Evolutionary conservation across 495 filamentous ascomycete genomes (phyloP), one percentile per base, ranked within the genome.

Genomic region (Sphaerosporella brunnea): DNA sequence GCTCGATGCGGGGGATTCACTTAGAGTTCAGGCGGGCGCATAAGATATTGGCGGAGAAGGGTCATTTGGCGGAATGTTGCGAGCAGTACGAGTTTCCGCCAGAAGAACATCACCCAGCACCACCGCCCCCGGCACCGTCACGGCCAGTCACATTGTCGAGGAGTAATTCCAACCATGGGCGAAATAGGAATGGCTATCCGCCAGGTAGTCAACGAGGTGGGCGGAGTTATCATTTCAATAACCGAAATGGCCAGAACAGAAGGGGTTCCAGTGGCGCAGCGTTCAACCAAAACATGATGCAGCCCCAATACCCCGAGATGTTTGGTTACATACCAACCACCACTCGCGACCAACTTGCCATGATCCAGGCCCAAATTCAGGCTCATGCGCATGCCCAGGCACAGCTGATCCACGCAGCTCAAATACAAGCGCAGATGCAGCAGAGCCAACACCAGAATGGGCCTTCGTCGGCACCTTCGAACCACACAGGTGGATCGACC

Each of bases 21-120:
- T 61, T 82, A 40, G 90, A 97, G 63, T 64, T 97, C 36, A 75
- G 92, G 54, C 73, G 82, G 55, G 92, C 90, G 0, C 95, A 93
- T 63, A 77, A 82, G 48, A 65, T 81, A 37, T 70, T 92, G 16
- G 71, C 81, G 2, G 70, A 84, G 40, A 57, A 51, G 32, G 81
- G 71, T 8, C 78, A 86, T 54, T 68, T 96, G 26, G 75, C 73
- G 3, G 74, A 79, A 47, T 85, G 81, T 60, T 94, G 85, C 59
- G 79, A 82, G 56, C 72, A 85, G 56, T 96, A 79, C 55, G 73
- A 79, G 32, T 95, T 77, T 54, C 90, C 90, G 1, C 76, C 77
- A 34, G 80, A 92, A 54, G 84, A 93, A 59, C 78, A 82, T 54
- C 76, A 74, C 41, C 69, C 77, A 16, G 85, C 74, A 62, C 77